These are phyloP conservation scores for Microbotryomycetes sp. DNA, from an alignment of 1,284 basidiomycete species.

Conservation along the genomic window DNA sequence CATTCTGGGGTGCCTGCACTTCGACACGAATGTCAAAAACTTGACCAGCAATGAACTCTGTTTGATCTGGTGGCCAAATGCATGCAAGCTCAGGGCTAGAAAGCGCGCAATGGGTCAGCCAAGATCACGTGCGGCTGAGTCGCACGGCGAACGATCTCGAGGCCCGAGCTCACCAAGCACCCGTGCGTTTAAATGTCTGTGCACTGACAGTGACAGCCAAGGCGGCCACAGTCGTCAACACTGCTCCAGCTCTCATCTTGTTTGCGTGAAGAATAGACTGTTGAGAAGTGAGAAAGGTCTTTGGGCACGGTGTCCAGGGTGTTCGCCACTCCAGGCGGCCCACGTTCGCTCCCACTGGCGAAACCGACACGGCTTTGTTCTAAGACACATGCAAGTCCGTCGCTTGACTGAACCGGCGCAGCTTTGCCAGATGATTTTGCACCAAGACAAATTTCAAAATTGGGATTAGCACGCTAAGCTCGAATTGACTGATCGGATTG, in stretches of 20 bases:
- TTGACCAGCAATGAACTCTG: constrained; percentile 28
- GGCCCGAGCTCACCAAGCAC: constrained; percentile 33
- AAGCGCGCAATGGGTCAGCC: not conserved
- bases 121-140: not conserved
- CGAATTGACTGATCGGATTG: too few relatives aligned
- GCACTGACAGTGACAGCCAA: constrained; percentile 35
- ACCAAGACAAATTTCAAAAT: too few relatives aligned
- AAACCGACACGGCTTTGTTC: too few relatives aligned
- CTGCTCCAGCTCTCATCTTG: not conserved
- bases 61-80: constrained; percentile 26
- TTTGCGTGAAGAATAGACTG: not conserved
- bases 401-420: too few relatives aligned
- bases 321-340: not conserved
- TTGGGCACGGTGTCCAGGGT: not conserved
- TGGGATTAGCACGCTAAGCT: too few relatives aligned
- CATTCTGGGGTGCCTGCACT: constrained; percentile 46
- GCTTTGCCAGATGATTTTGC: too few relatives aligned
- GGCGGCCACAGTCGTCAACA: not conserved
- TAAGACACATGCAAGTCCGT: too few relatives aligned
- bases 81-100: constrained; percentile 10
- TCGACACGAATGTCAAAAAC: constrained; percentile 31
- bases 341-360: not conserved
- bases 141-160: not conserved
- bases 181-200: constrained; percentile 44
- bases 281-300: not conserved